Conservation (phyloP, 495 filamentous ascomycete species). For the Hypoxylon lienhwacheense region DNA sequence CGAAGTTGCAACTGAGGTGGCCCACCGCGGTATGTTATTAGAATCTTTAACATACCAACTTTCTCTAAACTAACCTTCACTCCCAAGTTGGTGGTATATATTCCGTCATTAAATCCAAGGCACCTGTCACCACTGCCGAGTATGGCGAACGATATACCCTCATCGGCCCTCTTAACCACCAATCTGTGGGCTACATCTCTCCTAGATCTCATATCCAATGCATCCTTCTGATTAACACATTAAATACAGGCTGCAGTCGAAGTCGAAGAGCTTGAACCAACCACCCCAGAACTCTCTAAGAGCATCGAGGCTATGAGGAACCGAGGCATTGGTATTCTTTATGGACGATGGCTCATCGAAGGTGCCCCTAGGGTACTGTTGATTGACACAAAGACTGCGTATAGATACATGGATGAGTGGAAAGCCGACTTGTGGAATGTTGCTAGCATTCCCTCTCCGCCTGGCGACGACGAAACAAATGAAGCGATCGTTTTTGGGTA, state of each 20-base stretch:
- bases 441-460: conserved; percentile 88
- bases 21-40: conserved; percentile 74
- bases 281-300: conserved; percentile 73
- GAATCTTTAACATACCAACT: background rate
- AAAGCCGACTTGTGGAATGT: conserved; percentile 93
- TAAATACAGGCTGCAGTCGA: conserved; percentile 91
- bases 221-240: conserved; percentile 20
- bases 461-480: conserved; percentile 91
- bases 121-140: conserved; percentile 94
- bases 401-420: conserved; percentile 92
- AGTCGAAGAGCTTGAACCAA: conserved; percentile 87
- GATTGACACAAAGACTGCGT: conserved; percentile 92
- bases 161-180: conserved; percentile 89
- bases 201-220: background rate
- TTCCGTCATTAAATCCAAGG: conserved; percentile 98
- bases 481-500: conserved; percentile 98
- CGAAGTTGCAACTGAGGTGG: conserved; percentile 94
- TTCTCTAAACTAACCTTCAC: conserved; percentile 6
- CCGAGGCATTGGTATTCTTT: conserved; percentile 85
- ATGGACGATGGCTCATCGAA: conserved; percentile 97
- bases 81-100: conserved; percentile 95
- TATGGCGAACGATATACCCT: conserved; percentile 97
- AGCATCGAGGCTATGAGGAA: conserved; percentile 90
- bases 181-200: conserved; percentile 63
- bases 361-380: conserved; percentile 91